phyloP scores from a whole-genome alignment of 1,284 basidiomycete species.

The Sutorius eximius region DNA sequence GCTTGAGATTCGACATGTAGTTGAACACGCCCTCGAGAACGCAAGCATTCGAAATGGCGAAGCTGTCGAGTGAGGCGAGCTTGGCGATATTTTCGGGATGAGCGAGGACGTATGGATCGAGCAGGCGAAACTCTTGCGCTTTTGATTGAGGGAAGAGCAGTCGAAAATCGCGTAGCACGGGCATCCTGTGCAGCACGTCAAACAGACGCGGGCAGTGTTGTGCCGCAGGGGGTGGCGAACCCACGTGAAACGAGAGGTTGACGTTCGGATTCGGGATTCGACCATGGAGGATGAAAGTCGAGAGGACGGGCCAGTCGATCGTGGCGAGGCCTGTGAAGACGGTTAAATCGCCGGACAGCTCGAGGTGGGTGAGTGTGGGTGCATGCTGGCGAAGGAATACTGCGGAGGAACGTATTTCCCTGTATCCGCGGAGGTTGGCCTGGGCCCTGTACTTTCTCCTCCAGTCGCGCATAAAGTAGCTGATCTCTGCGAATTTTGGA shows the following conservation, averaged over 20 bases:
- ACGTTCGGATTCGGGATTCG: conserved; percentile 22
- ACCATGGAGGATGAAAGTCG: conserved; percentile 33
- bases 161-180: conserved; percentile 28
- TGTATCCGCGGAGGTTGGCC: conserved; percentile 28
- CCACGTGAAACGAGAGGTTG: conserved; percentile 16
- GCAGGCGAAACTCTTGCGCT: conserved; percentile 27
- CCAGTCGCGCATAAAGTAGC: conserved; percentile 38
- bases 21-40: conserved; percentile 30
- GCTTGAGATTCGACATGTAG: conserved; percentile 30
- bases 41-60: conserved; percentile 36
- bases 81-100: conserved; percentile 26
- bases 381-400: conserved; percentile 35
- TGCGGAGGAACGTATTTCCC: conserved; percentile 33
- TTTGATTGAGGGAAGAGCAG: conserved; percentile 32
- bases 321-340: conserved; percentile 31
- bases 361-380: conserved; percentile 27
- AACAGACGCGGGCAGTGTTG: conserved; percentile 18
- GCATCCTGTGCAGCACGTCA: conserved; percentile 31
- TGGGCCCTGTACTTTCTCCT: conserved; percentile 36
- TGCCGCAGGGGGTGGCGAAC: neutral
- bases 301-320: conserved; percentile 29
- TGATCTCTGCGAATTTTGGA: conserved; percentile 35
- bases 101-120: conserved; percentile 22
- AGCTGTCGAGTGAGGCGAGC: conserved; percentile 36
- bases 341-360: conserved; percentile 31